Evolutionary conservation across 345 rosid genomes (phyloP).

Genomic region (Balakata baccata): DNA sequence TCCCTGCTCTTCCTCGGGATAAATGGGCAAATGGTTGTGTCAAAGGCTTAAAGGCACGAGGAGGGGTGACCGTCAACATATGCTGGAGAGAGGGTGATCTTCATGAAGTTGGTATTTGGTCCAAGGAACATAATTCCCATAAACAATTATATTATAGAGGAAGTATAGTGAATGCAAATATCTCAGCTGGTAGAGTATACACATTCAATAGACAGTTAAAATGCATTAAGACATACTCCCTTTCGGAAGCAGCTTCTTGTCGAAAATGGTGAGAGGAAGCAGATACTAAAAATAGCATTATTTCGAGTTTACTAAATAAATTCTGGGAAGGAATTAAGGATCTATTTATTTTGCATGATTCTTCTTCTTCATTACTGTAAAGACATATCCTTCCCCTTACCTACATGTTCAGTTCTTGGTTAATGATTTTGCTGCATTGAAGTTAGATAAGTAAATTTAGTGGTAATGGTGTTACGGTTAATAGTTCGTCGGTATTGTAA

Average conservation of each 20-base stretch:
- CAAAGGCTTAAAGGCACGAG: slow-evolving; percentile 77
- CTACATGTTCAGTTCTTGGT: neutral
- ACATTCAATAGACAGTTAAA: slow-evolving; percentile 50
- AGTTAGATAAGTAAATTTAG: too few relatives aligned
- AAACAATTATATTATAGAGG: slow-evolving; percentile 56
- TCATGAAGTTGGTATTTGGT: slow-evolving; percentile 54
- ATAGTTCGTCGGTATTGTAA: too few relatives aligned
- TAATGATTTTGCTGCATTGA: neutral
- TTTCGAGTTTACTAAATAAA: neutral
- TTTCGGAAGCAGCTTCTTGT: slow-evolving; percentile 9
- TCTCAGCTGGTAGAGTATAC: slow-evolving; percentile 47
- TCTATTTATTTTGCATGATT: neutral
- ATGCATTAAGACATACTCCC: slow-evolving; percentile 37
- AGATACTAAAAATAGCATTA: neutral
- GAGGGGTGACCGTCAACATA: slow-evolving; percentile 62
- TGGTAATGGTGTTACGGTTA: too few relatives aligned
- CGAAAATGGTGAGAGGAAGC: neutral
- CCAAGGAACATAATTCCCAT: slow-evolving; percentile 33
- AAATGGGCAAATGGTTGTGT: slow-evolving; percentile 74
- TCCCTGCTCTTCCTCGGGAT: slow-evolving; percentile 76
- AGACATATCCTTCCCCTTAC: neutral
- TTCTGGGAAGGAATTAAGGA: neutral
- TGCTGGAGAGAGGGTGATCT: slow-evolving; percentile 78
- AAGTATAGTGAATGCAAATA: slow-evolving; percentile 27
- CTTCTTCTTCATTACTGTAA: neutral